These are phyloP conservation scores for Ziziphus jujuba DNA, from an alignment of 306 rosid genomes.

Conservation along the genomic window DNA sequence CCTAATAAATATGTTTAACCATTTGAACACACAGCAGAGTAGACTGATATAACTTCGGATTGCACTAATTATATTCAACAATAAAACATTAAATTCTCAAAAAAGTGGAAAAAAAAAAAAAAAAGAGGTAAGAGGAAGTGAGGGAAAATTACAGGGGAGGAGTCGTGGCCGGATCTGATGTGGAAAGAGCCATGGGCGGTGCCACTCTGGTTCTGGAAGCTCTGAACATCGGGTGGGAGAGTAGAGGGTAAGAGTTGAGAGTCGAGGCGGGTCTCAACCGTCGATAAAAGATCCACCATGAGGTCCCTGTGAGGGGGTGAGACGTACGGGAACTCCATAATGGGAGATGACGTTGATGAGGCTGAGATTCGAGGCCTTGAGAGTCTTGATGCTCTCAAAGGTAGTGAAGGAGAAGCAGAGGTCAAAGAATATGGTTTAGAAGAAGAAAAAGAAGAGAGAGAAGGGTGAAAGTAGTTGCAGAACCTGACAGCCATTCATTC, in stretches of 20 bases:
- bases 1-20: no score
- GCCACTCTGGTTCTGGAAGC: slow-evolving; percentile 40
- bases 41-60: no score
- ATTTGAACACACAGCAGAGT: no score
- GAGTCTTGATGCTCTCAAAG: slow-evolving; percentile 10
- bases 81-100: background rate
- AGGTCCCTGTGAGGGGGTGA: slow-evolving; percentile 60
- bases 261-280: slow-evolving; percentile 52
- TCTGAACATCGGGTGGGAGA: slow-evolving; percentile 62
- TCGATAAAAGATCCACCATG: slow-evolving; percentile 60
- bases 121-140: background rate
- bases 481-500: slow-evolving; percentile 34
- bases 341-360: slow-evolving; percentile 33
- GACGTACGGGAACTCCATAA: slow-evolving; percentile 64
- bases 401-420: slow-evolving; percentile 4
- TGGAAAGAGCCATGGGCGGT: slow-evolving; percentile 60
- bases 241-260: slow-evolving; percentile 71
- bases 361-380: slow-evolving; percentile 24
- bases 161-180: slow-evolving; percentile 42
- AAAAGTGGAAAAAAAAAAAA: background rate
- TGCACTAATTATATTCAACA: no score
- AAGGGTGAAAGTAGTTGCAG: slow-evolving; percentile 13
- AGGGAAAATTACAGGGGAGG: slow-evolving; percentile 45
- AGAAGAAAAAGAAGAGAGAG: slow-evolving; percentile 29
- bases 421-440: slow-evolving; percentile 5